Conservation (phyloP, 768 basidiomycete species). For the Tulasnella sp. region DNA sequence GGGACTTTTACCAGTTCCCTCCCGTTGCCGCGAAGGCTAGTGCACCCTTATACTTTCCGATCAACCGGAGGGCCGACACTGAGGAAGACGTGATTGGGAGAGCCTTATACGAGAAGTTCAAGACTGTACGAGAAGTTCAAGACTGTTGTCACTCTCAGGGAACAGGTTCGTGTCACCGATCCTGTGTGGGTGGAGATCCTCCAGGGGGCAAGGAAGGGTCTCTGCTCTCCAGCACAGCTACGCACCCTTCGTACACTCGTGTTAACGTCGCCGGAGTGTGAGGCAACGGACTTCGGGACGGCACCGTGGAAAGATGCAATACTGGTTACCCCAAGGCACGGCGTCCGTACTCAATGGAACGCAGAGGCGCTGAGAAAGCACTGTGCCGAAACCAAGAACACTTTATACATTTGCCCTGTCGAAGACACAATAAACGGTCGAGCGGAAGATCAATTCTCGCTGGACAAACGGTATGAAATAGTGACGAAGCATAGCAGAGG, state of each 20-base stretch:
- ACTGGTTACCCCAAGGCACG: conserved; percentile 36
- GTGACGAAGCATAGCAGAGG: no score
- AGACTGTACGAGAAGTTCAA: conserved; percentile 32
- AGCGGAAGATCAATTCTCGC: no score
- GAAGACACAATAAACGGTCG: conserved; percentile 28
- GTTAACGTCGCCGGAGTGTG: conserved; percentile 16
- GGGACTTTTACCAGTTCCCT: conserved; percentile 32
- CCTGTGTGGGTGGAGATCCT: conserved; percentile 31
- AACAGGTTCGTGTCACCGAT: conserved; percentile 35
- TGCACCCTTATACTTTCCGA: neutral
- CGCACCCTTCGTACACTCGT: conserved; percentile 28
- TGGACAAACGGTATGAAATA: no score
- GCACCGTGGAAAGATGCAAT: conserved; percentile 33
- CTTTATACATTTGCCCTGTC: conserved; percentile 29
- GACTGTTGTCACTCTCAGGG: conserved; percentile 33
- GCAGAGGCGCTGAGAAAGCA: conserved; percentile 22
- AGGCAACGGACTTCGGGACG: conserved; percentile 25
- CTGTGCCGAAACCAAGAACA: conserved; percentile 27
- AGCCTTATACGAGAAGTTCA: conserved; percentile 31
- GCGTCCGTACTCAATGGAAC: conserved; percentile 35
- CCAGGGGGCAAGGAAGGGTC: conserved; percentile 28
- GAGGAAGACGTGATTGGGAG: conserved; percentile 24
- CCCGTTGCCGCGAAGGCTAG: neutral
- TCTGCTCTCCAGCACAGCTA: conserved; percentile 27
- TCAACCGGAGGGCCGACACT: neutral